Evolutionary conservation across 441 rosid genomes (phyloP).

Genomic region (Pelargonium australe): DNA sequence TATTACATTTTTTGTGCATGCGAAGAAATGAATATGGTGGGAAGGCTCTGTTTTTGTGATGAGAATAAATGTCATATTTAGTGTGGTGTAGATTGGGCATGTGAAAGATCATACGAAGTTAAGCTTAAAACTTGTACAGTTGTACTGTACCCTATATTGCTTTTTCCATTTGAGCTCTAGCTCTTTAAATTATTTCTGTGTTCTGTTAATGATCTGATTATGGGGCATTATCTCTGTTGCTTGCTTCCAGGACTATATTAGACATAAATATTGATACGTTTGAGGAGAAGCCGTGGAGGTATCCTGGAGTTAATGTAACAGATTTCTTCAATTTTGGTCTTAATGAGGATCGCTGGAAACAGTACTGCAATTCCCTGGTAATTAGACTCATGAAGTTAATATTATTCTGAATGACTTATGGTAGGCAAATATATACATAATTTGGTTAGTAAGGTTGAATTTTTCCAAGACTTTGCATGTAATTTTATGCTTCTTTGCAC

Average conservation of each 20-base stretch:
- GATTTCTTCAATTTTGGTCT: constrained; percentile 55
- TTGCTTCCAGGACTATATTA: constrained; percentile 39
- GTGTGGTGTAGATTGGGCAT: not conserved
- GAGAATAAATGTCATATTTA: not conserved
- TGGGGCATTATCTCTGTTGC: not conserved
- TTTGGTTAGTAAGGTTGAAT: constrained; percentile 1
- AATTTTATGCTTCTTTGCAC: not conserved
- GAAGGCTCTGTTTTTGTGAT: not conserved
- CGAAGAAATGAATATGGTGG: not conserved
- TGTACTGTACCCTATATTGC: not conserved
- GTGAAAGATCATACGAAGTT: not conserved
- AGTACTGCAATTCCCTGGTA: constrained; percentile 45
- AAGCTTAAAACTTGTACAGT: not conserved
- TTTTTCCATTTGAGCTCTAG: not conserved
- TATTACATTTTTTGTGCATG: constrained; percentile 1
- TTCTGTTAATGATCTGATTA: constrained; percentile 5
- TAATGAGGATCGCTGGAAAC: constrained; percentile 49
- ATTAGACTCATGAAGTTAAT: constrained; percentile 8
- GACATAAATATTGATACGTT: constrained; percentile 42
- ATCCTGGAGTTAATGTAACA: constrained; percentile 36
- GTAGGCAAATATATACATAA: not conserved
- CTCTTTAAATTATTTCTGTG: not conserved
- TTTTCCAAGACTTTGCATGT: constrained; percentile 3
- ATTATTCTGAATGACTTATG: not conserved
- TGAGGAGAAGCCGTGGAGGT: constrained; percentile 48